These are phyloP conservation scores for Cryptococcus depauperatus DNA, from an alignment of 1,284 basidiomycete species.

Conservation along the genomic window DNA sequence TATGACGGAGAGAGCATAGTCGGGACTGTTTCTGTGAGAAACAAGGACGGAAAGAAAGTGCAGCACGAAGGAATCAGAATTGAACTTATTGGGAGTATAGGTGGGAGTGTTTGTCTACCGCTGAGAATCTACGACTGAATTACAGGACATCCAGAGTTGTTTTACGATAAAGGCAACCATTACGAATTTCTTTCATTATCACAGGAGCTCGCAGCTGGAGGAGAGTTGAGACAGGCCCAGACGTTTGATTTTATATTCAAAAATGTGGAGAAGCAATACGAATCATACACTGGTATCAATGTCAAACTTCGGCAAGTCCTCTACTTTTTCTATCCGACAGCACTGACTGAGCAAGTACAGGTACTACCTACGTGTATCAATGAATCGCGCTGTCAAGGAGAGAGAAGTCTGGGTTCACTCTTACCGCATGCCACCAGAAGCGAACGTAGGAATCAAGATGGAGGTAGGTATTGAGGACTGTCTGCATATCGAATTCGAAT, in stretches of 20 bases:
- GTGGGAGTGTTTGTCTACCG: constrained; percentile 48
- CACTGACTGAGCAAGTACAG: constrained; percentile 48
- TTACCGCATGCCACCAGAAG: constrained; percentile 95
- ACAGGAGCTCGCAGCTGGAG: constrained; percentile 87
- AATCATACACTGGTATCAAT: constrained; percentile 96
- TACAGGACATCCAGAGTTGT: constrained; percentile 60
- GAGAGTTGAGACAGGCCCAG: constrained; percentile 89
- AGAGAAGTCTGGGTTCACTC: constrained; percentile 96
- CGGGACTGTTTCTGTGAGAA: constrained; percentile 81
- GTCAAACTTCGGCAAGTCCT: constrained; percentile 80
- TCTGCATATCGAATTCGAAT: constrained; percentile 97
- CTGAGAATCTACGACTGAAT: neutral
- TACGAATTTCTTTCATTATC: constrained; percentile 94
- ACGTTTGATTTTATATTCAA: constrained; percentile 96
- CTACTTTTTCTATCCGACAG: neutral
- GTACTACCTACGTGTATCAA: constrained; percentile 87
- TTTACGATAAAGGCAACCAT: constrained; percentile 79
- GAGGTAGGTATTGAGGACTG: constrained; percentile 99
- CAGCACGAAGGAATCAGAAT: constrained; percentile 96
- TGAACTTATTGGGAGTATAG: constrained; percentile 94
- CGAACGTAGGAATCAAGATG: constrained; percentile 98
- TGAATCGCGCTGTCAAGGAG: constrained; percentile 83
- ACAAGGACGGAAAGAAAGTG: constrained; percentile 90
- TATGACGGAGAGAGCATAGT: constrained; percentile 86
- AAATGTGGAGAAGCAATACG: constrained; percentile 98